These are phyloP conservation scores for Nymphaea colorata DNA, from an alignment of 164 flowering plant species.

Conservation along the genomic window DNA sequence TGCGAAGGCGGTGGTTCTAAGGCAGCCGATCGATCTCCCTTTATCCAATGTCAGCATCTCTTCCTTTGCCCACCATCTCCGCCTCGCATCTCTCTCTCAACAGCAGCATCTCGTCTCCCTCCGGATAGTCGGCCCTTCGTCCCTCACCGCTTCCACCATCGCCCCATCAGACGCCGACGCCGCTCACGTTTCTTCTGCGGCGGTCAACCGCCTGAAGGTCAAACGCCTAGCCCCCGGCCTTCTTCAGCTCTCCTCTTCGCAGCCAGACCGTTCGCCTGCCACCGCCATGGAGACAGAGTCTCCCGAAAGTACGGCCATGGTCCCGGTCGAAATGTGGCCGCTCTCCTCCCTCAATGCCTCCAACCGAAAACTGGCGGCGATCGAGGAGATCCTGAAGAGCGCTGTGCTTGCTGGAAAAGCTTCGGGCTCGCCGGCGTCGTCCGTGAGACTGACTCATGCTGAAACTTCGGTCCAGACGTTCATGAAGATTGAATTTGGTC, in stretches of 20 bases:
- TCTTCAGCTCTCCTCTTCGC: constrained; percentile 51
- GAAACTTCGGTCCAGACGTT: constrained; percentile 82
- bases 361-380: constrained; percentile 57
- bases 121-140: constrained; percentile 32
- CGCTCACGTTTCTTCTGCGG: constrained; percentile 24
- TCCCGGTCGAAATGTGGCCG: constrained; percentile 50
- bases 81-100: constrained; percentile 35
- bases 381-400: constrained; percentile 51
- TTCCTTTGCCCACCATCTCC: constrained; percentile 30
- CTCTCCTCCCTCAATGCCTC: constrained; percentile 65
- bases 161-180: neutral
- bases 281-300: neutral
- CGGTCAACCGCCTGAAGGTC: constrained; percentile 57
- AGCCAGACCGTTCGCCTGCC: neutral
- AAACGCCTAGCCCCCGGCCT: constrained; percentile 91
- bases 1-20: constrained; percentile 88
- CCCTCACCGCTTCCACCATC: constrained; percentile 28
- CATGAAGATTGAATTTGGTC: constrained; percentile 62
- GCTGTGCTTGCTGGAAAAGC: constrained; percentile 53
- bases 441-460: constrained; percentile 64
- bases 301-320: neutral
- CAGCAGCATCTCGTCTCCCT: constrained; percentile 9
- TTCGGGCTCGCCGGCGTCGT: constrained; percentile 24
- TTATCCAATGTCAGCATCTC: constrained; percentile 52
- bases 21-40: constrained; percentile 78